A percentile compares a stretch with the other conserved stretches of the same genome.
These are phyloP conservation scores for Ganoderma boninense DNA, from an alignment of 1,284 basidiomycete genomes.

Conservation along the genomic window DNA sequence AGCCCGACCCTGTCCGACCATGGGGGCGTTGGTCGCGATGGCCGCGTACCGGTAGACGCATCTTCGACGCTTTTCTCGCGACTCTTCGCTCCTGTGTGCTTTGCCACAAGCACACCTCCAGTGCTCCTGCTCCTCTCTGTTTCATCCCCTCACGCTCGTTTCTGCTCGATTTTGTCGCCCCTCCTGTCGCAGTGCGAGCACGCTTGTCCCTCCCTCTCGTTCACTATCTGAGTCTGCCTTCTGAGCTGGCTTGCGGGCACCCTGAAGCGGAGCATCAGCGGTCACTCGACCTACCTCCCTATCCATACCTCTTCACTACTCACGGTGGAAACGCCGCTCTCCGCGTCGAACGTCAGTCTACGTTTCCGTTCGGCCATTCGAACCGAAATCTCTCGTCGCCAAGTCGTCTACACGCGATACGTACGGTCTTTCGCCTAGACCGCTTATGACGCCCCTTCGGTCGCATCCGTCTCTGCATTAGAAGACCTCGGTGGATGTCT, in stretches of 20 bases:
- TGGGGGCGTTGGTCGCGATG: background rate
- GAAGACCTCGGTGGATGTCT: conserved; percentile 19
- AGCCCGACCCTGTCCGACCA: background rate
- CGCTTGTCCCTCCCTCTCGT: background rate
- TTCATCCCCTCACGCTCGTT: background rate
- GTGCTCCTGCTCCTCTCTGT: background rate
- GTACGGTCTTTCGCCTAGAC: conserved; percentile 1
- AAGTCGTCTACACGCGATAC: background rate
- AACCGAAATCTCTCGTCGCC: background rate
- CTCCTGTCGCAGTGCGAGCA: no score
- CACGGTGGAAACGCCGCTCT: background rate
- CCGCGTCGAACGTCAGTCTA: background rate
- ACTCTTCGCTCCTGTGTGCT: background rate
- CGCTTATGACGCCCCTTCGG: conserved; percentile 16
- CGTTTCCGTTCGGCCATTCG: no score
- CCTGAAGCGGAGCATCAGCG: background rate
- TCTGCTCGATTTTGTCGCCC: background rate
- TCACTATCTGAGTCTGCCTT: background rate
- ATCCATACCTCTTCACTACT: background rate
- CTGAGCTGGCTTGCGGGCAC: background rate
- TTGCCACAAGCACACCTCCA: background rate
- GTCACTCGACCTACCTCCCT: background rate
- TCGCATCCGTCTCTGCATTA: conserved; percentile 1
- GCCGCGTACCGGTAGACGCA: background rate
- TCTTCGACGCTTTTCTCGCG: background rate